These are phyloP conservation scores for Bryopsis sp. DNA, from an alignment of 139 green algal genomes.

Conservation along the genomic window DNA sequence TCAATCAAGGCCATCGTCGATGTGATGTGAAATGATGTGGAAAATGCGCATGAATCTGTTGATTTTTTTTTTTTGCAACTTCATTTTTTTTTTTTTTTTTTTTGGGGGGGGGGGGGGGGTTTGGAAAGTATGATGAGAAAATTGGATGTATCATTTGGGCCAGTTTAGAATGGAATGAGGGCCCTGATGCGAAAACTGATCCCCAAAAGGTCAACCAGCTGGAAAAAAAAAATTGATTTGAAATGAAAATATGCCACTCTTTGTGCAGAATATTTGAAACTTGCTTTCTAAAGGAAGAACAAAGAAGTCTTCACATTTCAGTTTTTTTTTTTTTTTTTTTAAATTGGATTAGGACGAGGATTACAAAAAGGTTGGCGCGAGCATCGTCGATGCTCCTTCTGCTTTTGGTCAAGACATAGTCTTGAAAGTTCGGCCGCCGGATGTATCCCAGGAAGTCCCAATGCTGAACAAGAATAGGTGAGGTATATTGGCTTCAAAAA, in stretches of 20 bases:
- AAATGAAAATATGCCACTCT: background rate
- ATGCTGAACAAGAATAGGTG: constrained; percentile 38
- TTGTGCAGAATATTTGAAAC: background rate
- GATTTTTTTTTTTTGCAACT: background rate
- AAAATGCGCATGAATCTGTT: background rate
- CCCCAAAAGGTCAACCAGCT: background rate
- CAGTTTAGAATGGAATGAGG: too few species aligned
- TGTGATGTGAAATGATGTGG: background rate
- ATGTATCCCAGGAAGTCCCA: constrained; percentile 35
- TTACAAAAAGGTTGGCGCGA: constrained; percentile 55
- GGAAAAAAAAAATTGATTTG: background rate
- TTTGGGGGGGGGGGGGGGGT: too few species aligned
- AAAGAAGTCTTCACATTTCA: background rate
- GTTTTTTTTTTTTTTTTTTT: background rate
- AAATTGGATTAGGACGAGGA: constrained; percentile 41
- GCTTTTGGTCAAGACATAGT: constrained; percentile 51
- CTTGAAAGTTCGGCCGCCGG: constrained; percentile 53
- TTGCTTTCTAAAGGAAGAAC: background rate
- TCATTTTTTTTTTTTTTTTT: too few species aligned
- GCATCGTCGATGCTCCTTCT: constrained; percentile 36
- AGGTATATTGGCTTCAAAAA: background rate
- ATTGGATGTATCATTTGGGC: too few species aligned
- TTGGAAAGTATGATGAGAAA: too few species aligned
- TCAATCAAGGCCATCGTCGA: too few species aligned
- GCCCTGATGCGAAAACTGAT: background rate